These are phyloP conservation scores for Plasmodium gallinaceum DNA, from an alignment of 169 alveolate species.

Conservation along the genomic window DNA sequence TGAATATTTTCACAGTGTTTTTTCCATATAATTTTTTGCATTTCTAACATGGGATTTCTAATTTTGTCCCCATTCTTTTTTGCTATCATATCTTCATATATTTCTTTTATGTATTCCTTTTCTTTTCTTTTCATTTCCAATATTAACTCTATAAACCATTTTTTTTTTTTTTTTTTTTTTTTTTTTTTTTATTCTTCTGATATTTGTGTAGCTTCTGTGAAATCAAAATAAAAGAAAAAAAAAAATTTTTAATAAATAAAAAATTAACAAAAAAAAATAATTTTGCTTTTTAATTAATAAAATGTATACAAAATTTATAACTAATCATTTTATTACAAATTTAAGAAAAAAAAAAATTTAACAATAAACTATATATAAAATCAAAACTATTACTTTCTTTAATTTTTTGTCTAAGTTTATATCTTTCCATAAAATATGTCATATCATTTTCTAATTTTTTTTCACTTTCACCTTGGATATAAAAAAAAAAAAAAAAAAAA, in stretches of 20 bases:
- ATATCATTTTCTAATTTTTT: slow-evolving; percentile 48
- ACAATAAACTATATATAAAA: no score
- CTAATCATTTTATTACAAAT: neutral
- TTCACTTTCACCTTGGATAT: slow-evolving; percentile 57
- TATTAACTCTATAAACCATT: no score
- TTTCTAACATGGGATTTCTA: no score
- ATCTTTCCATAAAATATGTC: slow-evolving; percentile 62
- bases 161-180: neutral
- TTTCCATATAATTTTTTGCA: no score
- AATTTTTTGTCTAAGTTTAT: slow-evolving; percentile 73
- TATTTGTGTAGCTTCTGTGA: slow-evolving; percentile 72
- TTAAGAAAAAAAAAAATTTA: no score
- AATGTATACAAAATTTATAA: neutral
- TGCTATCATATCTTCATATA: no score
- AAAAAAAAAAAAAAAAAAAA: slow-evolving; percentile 9
- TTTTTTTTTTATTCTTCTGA: slow-evolving; percentile 55
- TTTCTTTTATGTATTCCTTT: no score
- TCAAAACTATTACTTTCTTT: slow-evolving; percentile 43
- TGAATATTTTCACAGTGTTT: no score
- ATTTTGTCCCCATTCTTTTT: no score
- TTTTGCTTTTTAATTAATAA: no score
- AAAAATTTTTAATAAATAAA: neutral
- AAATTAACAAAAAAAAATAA: neutral
- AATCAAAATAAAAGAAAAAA: slow-evolving; percentile 14
- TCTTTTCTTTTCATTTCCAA: no score